These are phyloP conservation scores for Annona cherimola DNA, from an alignment of 164 flowering plant species.

Conservation along the genomic window DNA sequence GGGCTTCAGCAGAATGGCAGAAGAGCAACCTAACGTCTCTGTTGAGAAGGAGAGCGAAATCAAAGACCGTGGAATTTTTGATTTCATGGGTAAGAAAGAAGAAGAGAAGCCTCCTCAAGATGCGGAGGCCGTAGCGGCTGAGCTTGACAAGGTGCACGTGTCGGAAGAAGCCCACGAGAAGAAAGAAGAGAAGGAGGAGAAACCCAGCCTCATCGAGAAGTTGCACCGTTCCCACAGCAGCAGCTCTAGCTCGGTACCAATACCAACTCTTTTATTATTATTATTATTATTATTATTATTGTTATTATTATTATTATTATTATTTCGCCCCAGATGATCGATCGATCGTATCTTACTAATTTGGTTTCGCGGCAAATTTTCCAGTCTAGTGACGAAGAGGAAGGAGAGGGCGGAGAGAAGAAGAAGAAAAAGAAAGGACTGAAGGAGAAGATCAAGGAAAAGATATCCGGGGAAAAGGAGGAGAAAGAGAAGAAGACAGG, in stretches of 20 bases:
- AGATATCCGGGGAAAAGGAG: slow-evolving; percentile 25
- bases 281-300: too few relatives aligned
- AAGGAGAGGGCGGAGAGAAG: slow-evolving; percentile 37
- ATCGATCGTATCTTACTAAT: too few relatives aligned
- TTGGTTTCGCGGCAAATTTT: not conserved
- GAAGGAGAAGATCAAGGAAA: slow-evolving; percentile 51
- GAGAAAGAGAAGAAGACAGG: slow-evolving; percentile 25
- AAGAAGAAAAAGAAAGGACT: slow-evolving; percentile 61
- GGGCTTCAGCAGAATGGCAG: too few relatives aligned
- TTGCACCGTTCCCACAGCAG: not conserved
- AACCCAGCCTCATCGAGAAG: not conserved
- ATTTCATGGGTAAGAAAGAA: not conserved
- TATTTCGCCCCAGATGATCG: too few relatives aligned
- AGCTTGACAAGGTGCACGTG: not conserved
- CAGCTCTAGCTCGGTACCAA: not conserved
- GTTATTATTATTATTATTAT: too few relatives aligned
- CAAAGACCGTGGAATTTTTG: not conserved
- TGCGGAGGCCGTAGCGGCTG: not conserved
- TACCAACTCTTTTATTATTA: too few relatives aligned
- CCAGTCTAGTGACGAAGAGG: slow-evolving; percentile 72
- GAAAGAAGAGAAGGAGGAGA: too few relatives aligned
- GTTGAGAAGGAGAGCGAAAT: not conserved
- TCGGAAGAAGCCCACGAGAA: not conserved
- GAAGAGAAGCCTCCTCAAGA: not conserved
- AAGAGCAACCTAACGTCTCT: too few relatives aligned